These are phyloP conservation scores for Zymoseptoria tritici DNA, from an alignment of 2,329 filamentous ascomycete species.

Conservation along the genomic window DNA sequence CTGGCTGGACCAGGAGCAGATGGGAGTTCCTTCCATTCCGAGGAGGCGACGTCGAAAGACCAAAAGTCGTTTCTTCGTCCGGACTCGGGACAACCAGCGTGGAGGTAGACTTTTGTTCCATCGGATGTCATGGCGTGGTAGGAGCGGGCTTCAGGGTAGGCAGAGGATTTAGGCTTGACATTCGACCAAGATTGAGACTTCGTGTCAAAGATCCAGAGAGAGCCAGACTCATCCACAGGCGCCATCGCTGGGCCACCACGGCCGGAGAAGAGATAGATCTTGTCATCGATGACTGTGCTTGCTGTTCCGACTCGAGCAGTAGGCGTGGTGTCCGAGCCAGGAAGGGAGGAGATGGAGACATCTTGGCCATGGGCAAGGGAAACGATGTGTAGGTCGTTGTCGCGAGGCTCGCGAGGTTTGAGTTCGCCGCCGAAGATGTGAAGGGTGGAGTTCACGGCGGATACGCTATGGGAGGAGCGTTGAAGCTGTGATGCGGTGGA, in stretches of 20 bases:
- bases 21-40: slow-evolving; percentile 61
- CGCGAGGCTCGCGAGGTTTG: slow-evolving; percentile 56
- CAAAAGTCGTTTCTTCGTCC: slow-evolving; percentile 65
- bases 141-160: slow-evolving; percentile 58
- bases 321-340: slow-evolving; percentile 41
- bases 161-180: slow-evolving; percentile 48
- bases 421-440: slow-evolving; percentile 75
- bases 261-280: slow-evolving; percentile 76
- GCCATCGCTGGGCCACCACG: slow-evolving; percentile 62
- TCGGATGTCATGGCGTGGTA: slow-evolving; percentile 62
- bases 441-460: slow-evolving; percentile 42
- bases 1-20: slow-evolving; percentile 60
- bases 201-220: slow-evolving; percentile 70
- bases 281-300: slow-evolving; percentile 57
- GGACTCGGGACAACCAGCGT: slow-evolving; percentile 63
- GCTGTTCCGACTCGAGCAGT: slow-evolving; percentile 66
- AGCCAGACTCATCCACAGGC: slow-evolving; percentile 65
- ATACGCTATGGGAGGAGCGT: slow-evolving; percentile 65
- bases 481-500: slow-evolving; percentile 41
- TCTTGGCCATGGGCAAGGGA: slow-evolving; percentile 14
- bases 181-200: slow-evolving; percentile 55
- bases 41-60: slow-evolving; percentile 61
- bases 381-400: slow-evolving; percentile 65
- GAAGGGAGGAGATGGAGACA: slow-evolving; percentile 31
- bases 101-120: slow-evolving; percentile 64